Evolutionary conservation across 805 yeast genomes (phyloP), one percentile per base, ranked within the genome.

Genomic region (Allodekkera sacchari): DNA sequence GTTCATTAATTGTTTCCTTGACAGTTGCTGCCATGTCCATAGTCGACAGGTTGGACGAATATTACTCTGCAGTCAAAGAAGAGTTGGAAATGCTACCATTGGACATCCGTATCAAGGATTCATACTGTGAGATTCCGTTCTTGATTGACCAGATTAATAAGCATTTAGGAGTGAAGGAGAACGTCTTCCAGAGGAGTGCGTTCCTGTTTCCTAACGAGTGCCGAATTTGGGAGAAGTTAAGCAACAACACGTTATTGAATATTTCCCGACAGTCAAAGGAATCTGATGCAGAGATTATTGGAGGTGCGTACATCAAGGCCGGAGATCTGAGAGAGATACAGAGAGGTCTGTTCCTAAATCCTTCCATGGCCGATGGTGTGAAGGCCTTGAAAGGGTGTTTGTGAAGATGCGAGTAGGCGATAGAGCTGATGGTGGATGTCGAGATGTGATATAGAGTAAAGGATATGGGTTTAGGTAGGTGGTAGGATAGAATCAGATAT

Each of bases 21-120:
- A 71, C 85, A 1, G 61, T 89, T 25, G 96, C 95, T 4, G 87
- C 94, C 0, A 74, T 89, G 15, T 66, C 83, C 0, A 64, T 92
- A 3, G 61, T 77, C 7, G 82, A 84, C 31, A 63, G 74, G 28
- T 58, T 70, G 34, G 59, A 62, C 5, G 78, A 71, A 11, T 77
- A 76, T 36, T 63, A 81, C 32, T 50, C 66, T 24, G 74, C 69
- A 1, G 76, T 92, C 0, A 67, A 68, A 32, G 78, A 76, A 13
- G 95, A 88, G 52, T 56, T 92, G 27, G 61, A 59, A 22, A 55
- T 63, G 0, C 48, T 82, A 20, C 50, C 75, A 1, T 47, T 80
- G 20, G 40, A 48, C 0, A 72, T 66, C 14, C 28, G 45, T 8
- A 57, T 64, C 4, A 52, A 56, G 3, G 94, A 83, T 43, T 56